These are phyloP conservation scores for Venturia pyrina DNA, from an alignment of 2,329 filamentous ascomycete genomes.

Conservation along the genomic window DNA sequence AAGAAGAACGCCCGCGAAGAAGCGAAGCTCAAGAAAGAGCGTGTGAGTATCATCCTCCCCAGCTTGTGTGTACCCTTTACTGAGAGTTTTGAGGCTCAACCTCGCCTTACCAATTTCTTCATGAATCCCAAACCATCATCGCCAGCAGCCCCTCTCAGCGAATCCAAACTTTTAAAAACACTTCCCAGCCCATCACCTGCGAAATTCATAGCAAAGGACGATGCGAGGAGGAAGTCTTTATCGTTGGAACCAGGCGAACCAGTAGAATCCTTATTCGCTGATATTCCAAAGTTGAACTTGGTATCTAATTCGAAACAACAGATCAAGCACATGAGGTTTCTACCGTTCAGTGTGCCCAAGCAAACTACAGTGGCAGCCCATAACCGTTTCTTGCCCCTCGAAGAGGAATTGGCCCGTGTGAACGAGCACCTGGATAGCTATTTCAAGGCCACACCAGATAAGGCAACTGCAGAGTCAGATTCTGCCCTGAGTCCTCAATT, in stretches of 20 bases:
- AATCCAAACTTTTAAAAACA: background rate
- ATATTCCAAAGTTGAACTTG: background rate
- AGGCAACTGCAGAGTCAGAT: background rate
- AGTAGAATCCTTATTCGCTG: background rate
- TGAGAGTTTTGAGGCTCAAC: constrained; percentile 24
- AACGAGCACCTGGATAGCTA: constrained; percentile 18
- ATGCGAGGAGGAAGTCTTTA: constrained; percentile 15
- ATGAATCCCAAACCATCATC: constrained; percentile 27
- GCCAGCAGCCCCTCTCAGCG: constrained; percentile 14
- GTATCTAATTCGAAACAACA: constrained; percentile 19
- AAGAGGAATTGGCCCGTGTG: constrained; percentile 18
- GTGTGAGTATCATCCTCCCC: constrained; percentile 20
- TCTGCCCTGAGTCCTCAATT: background rate
- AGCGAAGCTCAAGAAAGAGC: constrained; percentile 38
- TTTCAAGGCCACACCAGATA: background rate
- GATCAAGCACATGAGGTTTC: constrained; percentile 52
- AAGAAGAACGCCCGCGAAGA: constrained; percentile 35
- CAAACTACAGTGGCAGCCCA: constrained; percentile 60
- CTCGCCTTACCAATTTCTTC: constrained; percentile 36
- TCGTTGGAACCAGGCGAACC: constrained; percentile 28
- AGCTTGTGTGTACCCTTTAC: constrained; percentile 18
- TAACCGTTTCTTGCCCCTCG: constrained; percentile 18
- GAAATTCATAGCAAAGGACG: constrained; percentile 6
- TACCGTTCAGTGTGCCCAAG: constrained; percentile 69
- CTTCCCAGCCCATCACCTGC: constrained; percentile 3